Evolutionary conservation across 495 filamentous ascomycete species (phyloP).

Genomic region (Xylaria sp.): DNA sequence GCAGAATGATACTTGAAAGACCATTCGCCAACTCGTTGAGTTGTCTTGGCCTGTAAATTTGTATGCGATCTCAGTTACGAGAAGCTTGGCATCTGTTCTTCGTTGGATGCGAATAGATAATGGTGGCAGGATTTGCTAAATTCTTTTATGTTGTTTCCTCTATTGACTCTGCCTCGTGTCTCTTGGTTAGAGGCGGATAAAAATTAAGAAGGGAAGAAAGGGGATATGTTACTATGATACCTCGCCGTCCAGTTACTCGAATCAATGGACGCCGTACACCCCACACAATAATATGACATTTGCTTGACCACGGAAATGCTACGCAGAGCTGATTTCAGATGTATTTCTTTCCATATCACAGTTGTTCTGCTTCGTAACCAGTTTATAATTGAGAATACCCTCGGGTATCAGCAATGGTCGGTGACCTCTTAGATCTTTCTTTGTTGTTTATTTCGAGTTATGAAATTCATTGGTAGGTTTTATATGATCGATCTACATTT

Average conservation of each 20-base stretch:
- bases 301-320: background rate
- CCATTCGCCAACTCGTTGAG: background rate
- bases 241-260: background rate
- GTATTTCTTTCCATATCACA: background rate
- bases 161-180: background rate
- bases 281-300: background rate
- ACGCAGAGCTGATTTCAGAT: background rate
- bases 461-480: background rate
- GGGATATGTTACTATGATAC: background rate
- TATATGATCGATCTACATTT: background rate
- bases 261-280: background rate
- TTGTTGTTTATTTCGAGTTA: background rate
- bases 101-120: constrained; percentile 1
- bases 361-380: background rate
- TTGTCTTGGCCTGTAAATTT: background rate
- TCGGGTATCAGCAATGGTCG: background rate
- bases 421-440: background rate
- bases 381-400: background rate
- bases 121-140: background rate
- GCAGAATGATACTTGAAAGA: background rate
- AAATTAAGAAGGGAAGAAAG: no score
- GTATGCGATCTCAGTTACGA: background rate
- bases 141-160: background rate
- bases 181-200: no score
- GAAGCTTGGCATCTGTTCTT: background rate